Percentiles rank a stretch among this genome's conserved stretches.
Conservation (phyloP, 805 yeast species). For the Teunomyces stri region DNA sequence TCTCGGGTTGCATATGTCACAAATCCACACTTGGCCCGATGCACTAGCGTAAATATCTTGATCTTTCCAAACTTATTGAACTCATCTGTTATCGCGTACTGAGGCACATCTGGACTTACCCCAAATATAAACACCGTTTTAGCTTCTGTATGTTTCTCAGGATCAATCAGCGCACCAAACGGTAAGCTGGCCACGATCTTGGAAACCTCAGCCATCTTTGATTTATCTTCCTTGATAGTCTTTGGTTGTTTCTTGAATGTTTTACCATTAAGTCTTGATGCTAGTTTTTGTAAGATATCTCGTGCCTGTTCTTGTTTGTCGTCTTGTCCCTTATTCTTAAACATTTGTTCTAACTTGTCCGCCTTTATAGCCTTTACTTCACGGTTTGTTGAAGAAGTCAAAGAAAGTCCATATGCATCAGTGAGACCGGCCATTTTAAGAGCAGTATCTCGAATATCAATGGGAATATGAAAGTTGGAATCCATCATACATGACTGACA, state of each 20-base stretch:
- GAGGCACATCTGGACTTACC: slow-evolving; percentile 62
- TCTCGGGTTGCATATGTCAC: slow-evolving; percentile 49
- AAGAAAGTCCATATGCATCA: not conserved
- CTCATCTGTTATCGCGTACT: slow-evolving; percentile 52
- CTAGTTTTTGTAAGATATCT: slow-evolving; percentile 50
- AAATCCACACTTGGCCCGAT: slow-evolving; percentile 62
- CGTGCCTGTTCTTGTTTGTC: slow-evolving; percentile 33
- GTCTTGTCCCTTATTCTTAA: slow-evolving; percentile 8
- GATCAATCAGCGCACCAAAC: slow-evolving; percentile 53
- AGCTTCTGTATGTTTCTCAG: slow-evolving; percentile 40
- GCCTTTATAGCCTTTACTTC: slow-evolving; percentile 42
- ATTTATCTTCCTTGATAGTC: slow-evolving; percentile 10
- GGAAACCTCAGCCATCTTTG: slow-evolving; percentile 44
- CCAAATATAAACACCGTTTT: slow-evolving; percentile 76
- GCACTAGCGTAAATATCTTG: slow-evolving; percentile 49
- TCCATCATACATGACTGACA: slow-evolving; percentile 90
- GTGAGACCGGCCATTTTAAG: slow-evolving; percentile 62
- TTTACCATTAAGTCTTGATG: slow-evolving; percentile 26
- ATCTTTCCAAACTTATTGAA: slow-evolving; percentile 48
- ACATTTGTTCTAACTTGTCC: slow-evolving; percentile 49
- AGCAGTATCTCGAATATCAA: slow-evolving; percentile 77
- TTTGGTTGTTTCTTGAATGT: slow-evolving; percentile 8
- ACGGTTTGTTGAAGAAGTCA: slow-evolving; percentile 13
- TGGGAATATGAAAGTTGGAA: slow-evolving; percentile 74
- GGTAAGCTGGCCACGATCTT: slow-evolving; percentile 63